Percentiles rank a stretch among this genome's conserved stretches.
These are phyloP conservation scores for Dryas alaskensis DNA, from an alignment of 306 rosid genomes.

Conservation along the genomic window DNA sequence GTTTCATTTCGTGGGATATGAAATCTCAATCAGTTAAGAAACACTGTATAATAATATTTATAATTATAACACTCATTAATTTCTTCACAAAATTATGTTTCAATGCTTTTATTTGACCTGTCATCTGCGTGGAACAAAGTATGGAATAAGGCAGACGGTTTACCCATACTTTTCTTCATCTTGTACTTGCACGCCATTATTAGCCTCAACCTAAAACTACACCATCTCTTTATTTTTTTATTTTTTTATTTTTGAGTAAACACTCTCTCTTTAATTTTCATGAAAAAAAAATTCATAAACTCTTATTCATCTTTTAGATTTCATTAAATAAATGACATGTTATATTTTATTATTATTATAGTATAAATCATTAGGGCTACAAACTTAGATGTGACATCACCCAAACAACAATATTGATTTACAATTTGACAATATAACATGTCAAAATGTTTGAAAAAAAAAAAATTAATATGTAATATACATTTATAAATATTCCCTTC, in stretches of 20 bases:
- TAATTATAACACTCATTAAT: background rate
- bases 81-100: background rate
- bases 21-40: conserved; percentile 73
- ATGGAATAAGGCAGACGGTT: conserved; percentile 53
- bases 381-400: too few species aligned
- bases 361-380: too few species aligned
- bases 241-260: background rate
- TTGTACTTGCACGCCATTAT: conserved; percentile 62
- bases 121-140: conserved; percentile 52
- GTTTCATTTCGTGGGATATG: conserved; percentile 70
- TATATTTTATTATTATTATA: too few species aligned
- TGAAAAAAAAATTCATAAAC: too few species aligned
- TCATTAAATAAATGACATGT: too few species aligned
- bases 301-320: too few species aligned
- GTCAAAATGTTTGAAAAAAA: background rate
- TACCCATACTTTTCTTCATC: conserved; percentile 54
- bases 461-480: background rate
- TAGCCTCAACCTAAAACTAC: conserved; percentile 32
- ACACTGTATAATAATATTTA: conserved; percentile 23
- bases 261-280: conserved; percentile 21
- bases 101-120: conserved; percentile 51
- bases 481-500: background rate
- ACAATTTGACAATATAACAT: background rate
- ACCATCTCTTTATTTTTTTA: conserved; percentile 12
- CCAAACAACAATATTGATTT: too few species aligned